Percentiles rank a stretch among this genome's conserved stretches.
Conservation (phyloP, 495 filamentous ascomycete genomes). For the Talaromyces wortmannii region DNA sequence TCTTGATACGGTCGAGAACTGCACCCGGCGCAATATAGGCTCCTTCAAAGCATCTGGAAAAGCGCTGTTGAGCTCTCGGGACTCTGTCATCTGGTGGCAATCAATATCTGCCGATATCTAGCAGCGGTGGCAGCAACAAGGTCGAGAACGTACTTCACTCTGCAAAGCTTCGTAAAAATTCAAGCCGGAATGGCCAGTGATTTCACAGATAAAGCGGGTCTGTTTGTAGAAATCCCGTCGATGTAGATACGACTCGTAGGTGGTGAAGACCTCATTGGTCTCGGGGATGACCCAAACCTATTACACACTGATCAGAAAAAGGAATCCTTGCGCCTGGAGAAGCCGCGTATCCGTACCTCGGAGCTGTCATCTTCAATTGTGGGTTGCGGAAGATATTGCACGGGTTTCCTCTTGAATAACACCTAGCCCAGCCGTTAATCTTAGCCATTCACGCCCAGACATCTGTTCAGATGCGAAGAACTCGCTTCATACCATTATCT, state of each 20-base stretch:
- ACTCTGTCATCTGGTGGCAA: conserved; percentile 61
- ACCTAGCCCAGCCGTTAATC: conserved; percentile 48
- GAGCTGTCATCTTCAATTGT: conserved; percentile 70
- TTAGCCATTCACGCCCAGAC: background rate
- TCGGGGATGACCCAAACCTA: conserved; percentile 89
- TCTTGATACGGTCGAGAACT: conserved; percentile 84
- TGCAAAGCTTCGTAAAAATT: conserved; percentile 91
- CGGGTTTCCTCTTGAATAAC: conserved; percentile 91
- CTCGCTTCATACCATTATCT: conserved; percentile 28
- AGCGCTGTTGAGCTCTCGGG: conserved; percentile 78
- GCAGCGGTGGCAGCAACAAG: background rate
- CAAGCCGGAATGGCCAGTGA: conserved; percentile 86
- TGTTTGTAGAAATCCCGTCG: conserved; percentile 92
- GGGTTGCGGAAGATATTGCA: conserved; percentile 70
- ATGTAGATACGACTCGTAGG: conserved; percentile 81
- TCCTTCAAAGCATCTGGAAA: conserved; percentile 91
- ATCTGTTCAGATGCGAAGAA: background rate
- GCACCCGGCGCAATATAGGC: conserved; percentile 80
- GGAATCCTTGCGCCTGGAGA: background rate
- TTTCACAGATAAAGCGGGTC: conserved; percentile 88
- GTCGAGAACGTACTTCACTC: conserved; percentile 68
- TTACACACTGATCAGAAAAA: background rate
- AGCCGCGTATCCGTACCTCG: conserved; percentile 50
- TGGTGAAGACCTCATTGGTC: conserved; percentile 84
- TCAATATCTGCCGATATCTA: background rate